Percentiles rank a stretch among this genome's conserved stretches.
phyloP scores from a whole-genome alignment of 1,284 basidiomycete genomes.

The Ustilago cynodontis region DNA sequence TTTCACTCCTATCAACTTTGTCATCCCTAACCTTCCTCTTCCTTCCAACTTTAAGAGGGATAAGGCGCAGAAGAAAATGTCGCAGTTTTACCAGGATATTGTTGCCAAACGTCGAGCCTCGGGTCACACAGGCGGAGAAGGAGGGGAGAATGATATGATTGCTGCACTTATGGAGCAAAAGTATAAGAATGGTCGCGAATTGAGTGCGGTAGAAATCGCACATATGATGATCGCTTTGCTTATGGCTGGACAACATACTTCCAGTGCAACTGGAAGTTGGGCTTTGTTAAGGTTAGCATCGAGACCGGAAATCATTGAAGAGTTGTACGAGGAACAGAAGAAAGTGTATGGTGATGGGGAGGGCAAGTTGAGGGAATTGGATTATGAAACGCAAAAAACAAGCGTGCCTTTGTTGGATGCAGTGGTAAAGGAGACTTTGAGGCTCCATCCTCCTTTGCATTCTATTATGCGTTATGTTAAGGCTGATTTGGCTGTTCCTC shows the following conservation, averaged over 20 bases:
- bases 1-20: slow-evolving; percentile 77
- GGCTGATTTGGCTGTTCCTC: slow-evolving; percentile 84
- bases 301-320: slow-evolving; percentile 77
- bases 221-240: slow-evolving; percentile 83
- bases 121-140: slow-evolving; percentile 12
- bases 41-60: slow-evolving; percentile 90
- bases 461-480: slow-evolving; percentile 83
- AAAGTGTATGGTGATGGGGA: slow-evolving; percentile 80
- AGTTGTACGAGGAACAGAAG: slow-evolving; percentile 85
- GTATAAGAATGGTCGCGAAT: slow-evolving; percentile 84
- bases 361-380: slow-evolving; percentile 79
- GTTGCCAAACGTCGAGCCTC: slow-evolving; percentile 80
- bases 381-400: slow-evolving; percentile 85
- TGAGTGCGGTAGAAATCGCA: slow-evolving; percentile 91
- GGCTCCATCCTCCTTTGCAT: slow-evolving; percentile 71
- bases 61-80: slow-evolving; percentile 91
- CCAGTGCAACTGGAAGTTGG: slow-evolving; percentile 92
- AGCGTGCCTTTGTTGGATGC: slow-evolving; percentile 86
- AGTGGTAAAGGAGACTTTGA: slow-evolving; percentile 91
- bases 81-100: slow-evolving; percentile 90
- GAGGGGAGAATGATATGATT: slow-evolving; percentile 88
- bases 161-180: slow-evolving; percentile 84
- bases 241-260: slow-evolving; percentile 96
- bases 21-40: slow-evolving; percentile 93
- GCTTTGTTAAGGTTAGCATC: slow-evolving; percentile 87